Evolutionary conservation across 805 yeast species (phyloP), one percentile per base, ranked within the genome.

Genomic region (Candida tammaniensis): DNA sequence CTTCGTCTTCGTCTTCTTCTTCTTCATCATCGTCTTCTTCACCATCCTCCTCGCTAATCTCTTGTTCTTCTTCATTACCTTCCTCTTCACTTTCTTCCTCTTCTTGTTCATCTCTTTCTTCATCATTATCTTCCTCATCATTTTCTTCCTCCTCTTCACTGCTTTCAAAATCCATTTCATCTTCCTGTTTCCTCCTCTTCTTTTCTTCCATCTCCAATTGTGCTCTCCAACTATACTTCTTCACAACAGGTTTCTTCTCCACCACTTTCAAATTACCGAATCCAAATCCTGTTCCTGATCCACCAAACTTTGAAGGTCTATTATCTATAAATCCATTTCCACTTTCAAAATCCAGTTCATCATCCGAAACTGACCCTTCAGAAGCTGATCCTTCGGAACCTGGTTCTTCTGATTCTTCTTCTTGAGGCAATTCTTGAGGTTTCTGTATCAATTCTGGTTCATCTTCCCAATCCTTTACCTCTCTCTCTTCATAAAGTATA

Each of bases 151-250:
- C 36, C 1, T 42, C 67, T 3, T 52, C 56, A 17, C 68, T 30
- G 3, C 72, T 34, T 55, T 54, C 59, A 48, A 82, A 83, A 48
- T 82, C 91, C 33, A 64, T 56, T 3, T 76, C 87, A 31, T 80
- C 86, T 29, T 80, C 86, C 19, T 68, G 60, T 36, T 68, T 52
- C 20, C 47, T 38, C 22, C 55, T 47, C 47, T 61, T 65, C 46
- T 52, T 63, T 27, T 65, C 70, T 31, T 64, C 68, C 22, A 51
- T 47, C 34, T 59, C 70, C 9, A 68, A 58, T 29, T 48, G 47
- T 24, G 56, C 40, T 31, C 72, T 76, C 97, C 96, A 88, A 27
- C 81, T 83, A 51, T 85, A 86, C 42, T 74, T 74, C 44, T 72
- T 76, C 12, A 13, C n/a, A 40, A 59, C 64, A 6, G 44, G 23